Conservation (phyloP, 1,284 basidiomycete genomes). For the Termitomyces sp. region DNA sequence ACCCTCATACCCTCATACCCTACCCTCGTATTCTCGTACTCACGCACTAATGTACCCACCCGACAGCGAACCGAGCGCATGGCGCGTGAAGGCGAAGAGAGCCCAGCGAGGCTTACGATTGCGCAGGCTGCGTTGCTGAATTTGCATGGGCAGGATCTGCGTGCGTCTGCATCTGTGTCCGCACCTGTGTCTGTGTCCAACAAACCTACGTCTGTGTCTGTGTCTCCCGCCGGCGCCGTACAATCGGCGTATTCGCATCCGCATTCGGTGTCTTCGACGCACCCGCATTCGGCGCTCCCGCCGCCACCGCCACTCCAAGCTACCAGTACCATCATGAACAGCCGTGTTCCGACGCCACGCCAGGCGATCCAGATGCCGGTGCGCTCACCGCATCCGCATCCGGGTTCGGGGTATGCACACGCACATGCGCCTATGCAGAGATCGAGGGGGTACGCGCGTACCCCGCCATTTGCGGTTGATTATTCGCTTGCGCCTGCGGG, state of each 20-base stretch:
- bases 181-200: too few species aligned
- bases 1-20: too few species aligned
- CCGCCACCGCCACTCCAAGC: background rate
- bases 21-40: background rate
- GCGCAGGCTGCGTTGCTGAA: conserved; percentile 72
- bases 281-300: background rate
- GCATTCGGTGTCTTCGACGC: background rate
- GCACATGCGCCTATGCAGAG: background rate
- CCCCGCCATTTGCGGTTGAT: conserved; percentile 29
- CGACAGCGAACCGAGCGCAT: conserved; percentile 40
- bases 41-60: too few species aligned
- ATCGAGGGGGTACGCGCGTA: conserved; percentile 3
- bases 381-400: background rate
- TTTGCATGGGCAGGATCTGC: conserved; percentile 56
- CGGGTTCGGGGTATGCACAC: background rate
- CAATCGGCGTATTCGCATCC: background rate
- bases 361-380: background rate
- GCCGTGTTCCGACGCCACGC: conserved; percentile 9
- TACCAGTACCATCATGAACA: too few species aligned
- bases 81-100: conserved; percentile 50
- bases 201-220: too few species aligned
- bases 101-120: conserved; percentile 55
- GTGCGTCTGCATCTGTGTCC: too few species aligned
- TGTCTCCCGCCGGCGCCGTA: background rate
- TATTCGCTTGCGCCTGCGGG: conserved; percentile 25